These are phyloP conservation scores for Geotrichum cucujoidarum DNA, from an alignment of 1,139 yeast species.

Conservation along the genomic window DNA sequence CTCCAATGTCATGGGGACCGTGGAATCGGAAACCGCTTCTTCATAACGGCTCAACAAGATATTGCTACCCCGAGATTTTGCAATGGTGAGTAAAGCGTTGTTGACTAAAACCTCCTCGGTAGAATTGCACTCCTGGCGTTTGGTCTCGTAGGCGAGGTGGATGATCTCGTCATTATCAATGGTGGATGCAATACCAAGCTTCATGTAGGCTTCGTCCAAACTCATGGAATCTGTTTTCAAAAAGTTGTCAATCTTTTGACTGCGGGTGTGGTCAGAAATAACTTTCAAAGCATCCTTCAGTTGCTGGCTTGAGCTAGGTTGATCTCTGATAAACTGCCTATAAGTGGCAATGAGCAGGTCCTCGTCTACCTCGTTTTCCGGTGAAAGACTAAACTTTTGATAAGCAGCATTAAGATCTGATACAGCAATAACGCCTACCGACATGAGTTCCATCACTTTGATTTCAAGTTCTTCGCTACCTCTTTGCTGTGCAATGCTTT, in stretches of 20 bases:
- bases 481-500: slow-evolving; percentile 45
- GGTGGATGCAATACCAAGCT: slow-evolving; percentile 12
- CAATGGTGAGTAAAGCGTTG: slow-evolving; percentile 56
- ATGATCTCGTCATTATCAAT: slow-evolving; percentile 17
- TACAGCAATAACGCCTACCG: slow-evolving; percentile 59
- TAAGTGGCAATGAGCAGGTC: slow-evolving; percentile 30
- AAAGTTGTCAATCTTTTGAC: slow-evolving; percentile 42
- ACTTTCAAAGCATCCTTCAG: slow-evolving; percentile 25
- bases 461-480: slow-evolving; percentile 46
- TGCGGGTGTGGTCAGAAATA: slow-evolving; percentile 33
- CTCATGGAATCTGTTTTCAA: slow-evolving; percentile 54
- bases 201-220: slow-evolving; percentile 49
- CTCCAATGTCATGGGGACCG: slow-evolving; percentile 41
- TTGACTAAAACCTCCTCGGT: slow-evolving; percentile 21
- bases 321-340: slow-evolving; percentile 20
- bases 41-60: slow-evolving; percentile 35
- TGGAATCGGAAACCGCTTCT: slow-evolving; percentile 21
- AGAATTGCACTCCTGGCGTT: slow-evolving; percentile 12
- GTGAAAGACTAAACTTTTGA: slow-evolving; percentile 45
- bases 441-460: slow-evolving; percentile 49
- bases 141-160: slow-evolving; percentile 18
- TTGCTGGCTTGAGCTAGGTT: slow-evolving; percentile 20
- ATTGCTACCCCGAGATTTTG: slow-evolving; percentile 48
- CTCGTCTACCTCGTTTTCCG: slow-evolving; percentile 21
- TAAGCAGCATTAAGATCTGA: slow-evolving; percentile 57